Conservation (phyloP, 306 rosid species). For the Ormosia emarginata region DNA sequence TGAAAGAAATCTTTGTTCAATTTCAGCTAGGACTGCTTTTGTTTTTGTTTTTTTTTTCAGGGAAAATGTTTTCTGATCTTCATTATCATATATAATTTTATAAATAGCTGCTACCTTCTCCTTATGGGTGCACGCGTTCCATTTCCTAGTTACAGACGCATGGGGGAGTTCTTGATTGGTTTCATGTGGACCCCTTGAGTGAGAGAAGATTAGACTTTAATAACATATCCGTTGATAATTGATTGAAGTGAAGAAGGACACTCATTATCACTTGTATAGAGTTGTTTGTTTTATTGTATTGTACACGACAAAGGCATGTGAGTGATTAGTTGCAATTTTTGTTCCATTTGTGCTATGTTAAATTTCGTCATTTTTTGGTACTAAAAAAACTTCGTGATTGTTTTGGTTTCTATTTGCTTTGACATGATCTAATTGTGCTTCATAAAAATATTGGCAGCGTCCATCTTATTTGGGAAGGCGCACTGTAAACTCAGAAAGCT, state of each 20-base stretch:
- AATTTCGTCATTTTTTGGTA: constrained; percentile 14
- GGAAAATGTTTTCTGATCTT: background rate
- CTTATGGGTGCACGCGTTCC: constrained; percentile 32
- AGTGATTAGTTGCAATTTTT: background rate
- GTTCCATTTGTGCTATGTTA: background rate
- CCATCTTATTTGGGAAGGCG: constrained; percentile 59
- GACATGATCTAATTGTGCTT: constrained; percentile 7
- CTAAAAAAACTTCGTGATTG: background rate
- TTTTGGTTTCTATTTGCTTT: constrained; percentile 11
- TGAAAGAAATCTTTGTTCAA: background rate
- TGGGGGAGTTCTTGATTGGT: background rate
- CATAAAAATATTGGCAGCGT: constrained; percentile 53
- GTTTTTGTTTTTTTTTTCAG: background rate
- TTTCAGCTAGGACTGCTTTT: background rate
- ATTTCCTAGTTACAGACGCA: constrained; percentile 16
- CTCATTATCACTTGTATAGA: background rate
- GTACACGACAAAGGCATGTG: background rate
- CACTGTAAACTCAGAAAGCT: constrained; percentile 48
- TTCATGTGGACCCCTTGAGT: constrained; percentile 21
- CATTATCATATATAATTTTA: background rate
- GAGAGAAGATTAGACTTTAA: background rate
- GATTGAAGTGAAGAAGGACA: constrained; percentile 6
- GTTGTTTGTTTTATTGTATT: background rate
- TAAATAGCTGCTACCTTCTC: background rate
- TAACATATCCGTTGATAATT: background rate